Base-by-base conservation (phyloP, 306 rosid species). In the Lagenaria siceraria region DNA sequence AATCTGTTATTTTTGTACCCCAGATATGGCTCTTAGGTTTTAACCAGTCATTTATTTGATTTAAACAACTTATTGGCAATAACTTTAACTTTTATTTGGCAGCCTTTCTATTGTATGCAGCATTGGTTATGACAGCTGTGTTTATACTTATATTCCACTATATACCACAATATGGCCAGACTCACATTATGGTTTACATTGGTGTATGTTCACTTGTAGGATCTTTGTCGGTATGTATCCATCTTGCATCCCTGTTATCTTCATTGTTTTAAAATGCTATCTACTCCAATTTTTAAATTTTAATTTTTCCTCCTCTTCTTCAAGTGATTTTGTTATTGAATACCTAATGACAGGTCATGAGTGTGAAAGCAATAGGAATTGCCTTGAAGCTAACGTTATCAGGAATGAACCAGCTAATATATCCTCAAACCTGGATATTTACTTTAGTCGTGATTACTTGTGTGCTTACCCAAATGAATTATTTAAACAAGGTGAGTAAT, bases 121-220 rank as follows among this genome's bases (percentile, higher is more conserved):
- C 87, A 29, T 76, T 85, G 86, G 92, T 96, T 79, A 82, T 92
- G 77, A 83, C 87, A 36, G 90, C 93, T 78, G 94, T 88, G 65
- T 88, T 92, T 78, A 65, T 89, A 85, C 97, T 96, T 76, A 81
- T 96, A 87, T 83, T 90, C 87, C 92, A 89, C 77, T 83, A 82
- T 81, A 90, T 96, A 78, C 99, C 99, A 46, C 87, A 80, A 74
- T 96, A 96, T 83, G 99, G 99, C 77, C 98, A 96, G 87, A 96
- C 99, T 59, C 99, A 96, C 84, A 90, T 96, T 80, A 86, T 96
- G 99, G 99, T 92, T 79, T 92, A 96, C 85, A 87, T 96, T 80
- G 99, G 99, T 81, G 93, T 96, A 78, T 96, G 99, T 81, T 96
- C 99, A 74, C 98, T 96, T 79, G 91, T 96, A n/a, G 99, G 99